These are phyloP conservation scores for Theobroma grandiflorum DNA, from an alignment of 441 rosid genomes.

Conservation along the genomic window DNA sequence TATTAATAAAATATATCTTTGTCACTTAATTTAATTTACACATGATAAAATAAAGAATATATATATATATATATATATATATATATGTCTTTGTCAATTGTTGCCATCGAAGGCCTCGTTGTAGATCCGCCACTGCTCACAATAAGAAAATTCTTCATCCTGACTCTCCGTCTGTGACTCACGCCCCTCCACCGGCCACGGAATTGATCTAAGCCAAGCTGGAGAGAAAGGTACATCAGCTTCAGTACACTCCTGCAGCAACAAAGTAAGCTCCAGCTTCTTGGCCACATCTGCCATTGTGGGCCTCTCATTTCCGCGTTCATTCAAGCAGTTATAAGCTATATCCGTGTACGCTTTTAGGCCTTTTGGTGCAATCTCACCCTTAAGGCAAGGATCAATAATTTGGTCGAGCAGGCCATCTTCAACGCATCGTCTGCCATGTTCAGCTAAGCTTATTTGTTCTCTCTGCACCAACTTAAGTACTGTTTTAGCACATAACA, in stretches of 20 bases:
- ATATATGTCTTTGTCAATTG: no score
- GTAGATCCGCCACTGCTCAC: no score
- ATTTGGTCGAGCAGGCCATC: conserved; percentile 27
- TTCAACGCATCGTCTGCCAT: conserved; percentile 34
- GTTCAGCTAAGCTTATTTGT: conserved; percentile 20
- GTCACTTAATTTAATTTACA: no score
- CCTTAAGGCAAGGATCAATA: conserved; percentile 32
- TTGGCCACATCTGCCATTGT: conserved; percentile 41
- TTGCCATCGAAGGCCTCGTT: no score
- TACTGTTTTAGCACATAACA: conserved; percentile 33
- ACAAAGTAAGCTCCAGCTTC: conserved; percentile 38
- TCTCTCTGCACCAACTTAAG: neutral
- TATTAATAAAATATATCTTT: no score
- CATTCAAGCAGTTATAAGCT: conserved; percentile 35
- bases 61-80: no score
- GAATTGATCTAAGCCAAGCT: neutral
- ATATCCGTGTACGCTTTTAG: conserved; percentile 32
- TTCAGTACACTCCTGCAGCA: conserved; percentile 33
- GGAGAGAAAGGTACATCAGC: conserved; percentile 9
- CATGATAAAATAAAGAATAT: no score
- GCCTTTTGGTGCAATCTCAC: conserved; percentile 31
- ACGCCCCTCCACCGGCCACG: no score
- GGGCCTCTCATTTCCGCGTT: conserved; percentile 33
- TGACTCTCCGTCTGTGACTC: no score
- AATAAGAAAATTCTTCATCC: no score